A percentile compares a stretch with the other conserved stretches of the same genome.
These are phyloP conservation scores for Trichoderma sp. DNA, from an alignment of 2,329 filamentous ascomycete genomes.

Conservation along the genomic window DNA sequence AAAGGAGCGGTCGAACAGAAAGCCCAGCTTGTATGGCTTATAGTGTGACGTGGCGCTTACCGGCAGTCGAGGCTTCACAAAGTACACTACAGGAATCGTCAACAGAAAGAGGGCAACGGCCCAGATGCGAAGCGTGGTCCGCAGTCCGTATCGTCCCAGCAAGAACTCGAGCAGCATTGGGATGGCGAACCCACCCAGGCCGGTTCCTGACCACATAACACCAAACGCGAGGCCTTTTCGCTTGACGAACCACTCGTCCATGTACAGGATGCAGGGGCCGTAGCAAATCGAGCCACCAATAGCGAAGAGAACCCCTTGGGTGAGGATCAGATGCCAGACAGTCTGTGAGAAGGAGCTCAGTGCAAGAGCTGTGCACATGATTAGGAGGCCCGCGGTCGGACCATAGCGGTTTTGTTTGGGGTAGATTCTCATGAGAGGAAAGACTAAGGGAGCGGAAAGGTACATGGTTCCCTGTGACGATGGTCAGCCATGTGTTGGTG, in stretches of 20 bases:
- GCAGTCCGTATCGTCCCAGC: conserved; percentile 42
- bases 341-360: conserved; percentile 48
- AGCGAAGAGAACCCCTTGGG: conserved; percentile 56
- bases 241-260: conserved; percentile 54
- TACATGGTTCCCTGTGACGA: conserved; percentile 46
- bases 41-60: conserved; percentile 28
- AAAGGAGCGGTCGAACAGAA: conserved; percentile 50
- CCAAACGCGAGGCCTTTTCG: conserved; percentile 56
- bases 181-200: conserved; percentile 44
- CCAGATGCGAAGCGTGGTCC: conserved; percentile 46
- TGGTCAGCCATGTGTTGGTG: background rate
- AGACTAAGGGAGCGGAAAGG: conserved; percentile 44
- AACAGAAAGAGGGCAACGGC: conserved; percentile 44
- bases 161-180: conserved; percentile 44
- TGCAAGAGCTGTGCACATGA: conserved; percentile 46
- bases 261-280: conserved; percentile 49
- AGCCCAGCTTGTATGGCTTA: conserved; percentile 39
- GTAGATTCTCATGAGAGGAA: conserved; percentile 42
- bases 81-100: conserved; percentile 49
- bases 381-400: conserved; percentile 40
- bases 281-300: conserved; percentile 50
- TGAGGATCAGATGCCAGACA: conserved; percentile 50
- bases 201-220: conserved; percentile 51
- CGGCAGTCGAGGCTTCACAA: conserved; percentile 50
- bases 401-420: conserved; percentile 37